A percentile compares a stretch with the other conserved stretches of the same genome.
Evolutionary conservation across 2,329 filamentous ascomycete genomes (phyloP).

Genomic region (Fusarium liriodendri): DNA sequence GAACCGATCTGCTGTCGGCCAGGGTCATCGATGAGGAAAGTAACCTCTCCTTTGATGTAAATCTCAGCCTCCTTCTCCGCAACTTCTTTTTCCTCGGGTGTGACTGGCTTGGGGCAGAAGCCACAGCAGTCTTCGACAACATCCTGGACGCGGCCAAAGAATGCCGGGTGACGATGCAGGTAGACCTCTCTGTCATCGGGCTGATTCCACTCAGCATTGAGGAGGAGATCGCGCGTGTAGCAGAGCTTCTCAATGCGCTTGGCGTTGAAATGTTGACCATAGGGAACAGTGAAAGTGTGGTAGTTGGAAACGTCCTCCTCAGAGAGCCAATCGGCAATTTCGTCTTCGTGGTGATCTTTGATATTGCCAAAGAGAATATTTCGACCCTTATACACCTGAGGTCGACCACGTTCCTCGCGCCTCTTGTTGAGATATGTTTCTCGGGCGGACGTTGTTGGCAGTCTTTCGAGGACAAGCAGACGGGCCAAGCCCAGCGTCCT

Average conservation of each 20-base stretch:
- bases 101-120: constrained; percentile 76
- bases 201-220: constrained; percentile 90
- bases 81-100: constrained; percentile 76
- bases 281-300: constrained; percentile 79
- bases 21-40: constrained; percentile 83
- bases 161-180: constrained; percentile 86
- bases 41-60: constrained; percentile 79
- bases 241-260: constrained; percentile 84
- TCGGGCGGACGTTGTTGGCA: constrained; percentile 76
- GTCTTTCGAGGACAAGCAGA: constrained; percentile 81
- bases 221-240: constrained; percentile 82
- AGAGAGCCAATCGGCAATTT: constrained; percentile 85
- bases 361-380: constrained; percentile 71
- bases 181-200: constrained; percentile 79
- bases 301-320: constrained; percentile 83
- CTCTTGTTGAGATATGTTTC: constrained; percentile 78
- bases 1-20: constrained; percentile 77
- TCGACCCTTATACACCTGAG: constrained; percentile 57
- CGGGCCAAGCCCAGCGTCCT: constrained; percentile 82
- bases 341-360: constrained; percentile 81
- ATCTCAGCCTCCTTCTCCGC: constrained; percentile 78
- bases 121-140: constrained; percentile 86
- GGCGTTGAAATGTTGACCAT: constrained; percentile 70
- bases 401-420: constrained; percentile 77
- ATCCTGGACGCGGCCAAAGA: constrained; percentile 81